A percentile compares a stretch with the other conserved stretches of the same genome.
Evolutionary conservation across 1,284 basidiomycete species (phyloP).

Genomic region (Cryptococcus wingfieldii): DNA sequence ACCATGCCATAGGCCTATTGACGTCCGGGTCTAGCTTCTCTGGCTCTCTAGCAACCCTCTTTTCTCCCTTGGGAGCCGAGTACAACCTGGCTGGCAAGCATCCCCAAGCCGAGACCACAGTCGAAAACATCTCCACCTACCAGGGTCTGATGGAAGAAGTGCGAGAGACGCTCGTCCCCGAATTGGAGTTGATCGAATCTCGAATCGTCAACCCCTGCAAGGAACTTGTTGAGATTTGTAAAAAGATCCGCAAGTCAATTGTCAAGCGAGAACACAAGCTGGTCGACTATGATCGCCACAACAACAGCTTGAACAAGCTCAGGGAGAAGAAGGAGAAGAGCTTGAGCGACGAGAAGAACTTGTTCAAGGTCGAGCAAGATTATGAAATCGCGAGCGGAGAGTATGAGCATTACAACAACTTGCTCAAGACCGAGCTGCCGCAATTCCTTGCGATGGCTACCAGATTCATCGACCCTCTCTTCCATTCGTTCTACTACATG

Average conservation of each 20-base stretch:
- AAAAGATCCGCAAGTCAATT: conserved; percentile 87
- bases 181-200: conserved; percentile 91
- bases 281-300: conserved; percentile 91
- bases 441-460: conserved; percentile 82
- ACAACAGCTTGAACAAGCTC: conserved; percentile 91
- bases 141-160: conserved; percentile 77
- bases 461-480: conserved; percentile 90
- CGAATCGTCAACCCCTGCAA: conserved; percentile 80
- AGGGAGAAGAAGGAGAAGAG: conserved; percentile 97
- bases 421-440: conserved; percentile 88
- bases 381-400: conserved; percentile 91
- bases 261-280: conserved; percentile 98
- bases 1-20: conserved; percentile 62
- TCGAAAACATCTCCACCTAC: conserved; percentile 71
- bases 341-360: conserved; percentile 85
- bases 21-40: conserved; percentile 72
- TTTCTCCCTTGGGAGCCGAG: conserved; percentile 76
- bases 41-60: conserved; percentile 69
- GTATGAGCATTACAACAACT: conserved; percentile 93
- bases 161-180: conserved; percentile 70
- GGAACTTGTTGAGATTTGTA: conserved; percentile 81
- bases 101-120: conserved; percentile 71
- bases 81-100: conserved; percentile 74
- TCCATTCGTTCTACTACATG: conserved; percentile 99
- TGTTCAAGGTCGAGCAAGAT: conserved; percentile 97